Evolutionary conservation across 306 rosid species (phyloP), one percentile per base, ranked within the genome.

Genomic region (Sicyos edulis): DNA sequence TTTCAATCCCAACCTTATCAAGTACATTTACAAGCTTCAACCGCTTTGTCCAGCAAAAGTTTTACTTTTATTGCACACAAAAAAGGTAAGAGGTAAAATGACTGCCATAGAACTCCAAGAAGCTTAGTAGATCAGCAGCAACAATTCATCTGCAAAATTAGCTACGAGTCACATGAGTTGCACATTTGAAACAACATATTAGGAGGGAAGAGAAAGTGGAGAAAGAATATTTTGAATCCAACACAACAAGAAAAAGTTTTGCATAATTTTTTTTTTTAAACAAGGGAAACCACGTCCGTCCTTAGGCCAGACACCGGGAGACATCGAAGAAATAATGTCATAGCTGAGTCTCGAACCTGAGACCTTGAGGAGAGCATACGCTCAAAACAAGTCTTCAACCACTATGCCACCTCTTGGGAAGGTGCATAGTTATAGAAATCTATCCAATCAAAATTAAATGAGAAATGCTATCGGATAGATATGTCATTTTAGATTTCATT

Each of bases 1-100:
- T 50, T 51, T 51, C 45, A 50, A 4, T 69, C 59, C 44, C 59
- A 51, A 69, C 37, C 24, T 69, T 40, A 69, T 45, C 44, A 26
- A 69, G 24, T 26, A 69, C 56, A 69, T 69, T 69, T 53, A 69
- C 73, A 69, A 69, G 47, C 73, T 67, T 47, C 56, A 49, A 68
- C 14, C 11, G 22, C 44, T 45, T 68, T 49, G 73, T 69, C 58
- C 59, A 21, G 73, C 29, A 21, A 55, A 55, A 40, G 20, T 13
- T 71, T 54, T 54, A 17, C 63, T 32, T 55, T 72, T 72, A 72
- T 72, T 72, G 65, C 75, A 72, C 62, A 71, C 11, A n/a, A 40
- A 55, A 17, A 11, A 20, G 8, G 20, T 6, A 44, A 56, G 56
- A 20, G 21, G 12, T 52, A 54, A 54, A 8, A 42, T 42, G 62